Evolutionary conservation across 805 yeast genomes (phyloP), one percentile per base, ranked within the genome.

Genomic region (Nakazawaea holstii): DNA sequence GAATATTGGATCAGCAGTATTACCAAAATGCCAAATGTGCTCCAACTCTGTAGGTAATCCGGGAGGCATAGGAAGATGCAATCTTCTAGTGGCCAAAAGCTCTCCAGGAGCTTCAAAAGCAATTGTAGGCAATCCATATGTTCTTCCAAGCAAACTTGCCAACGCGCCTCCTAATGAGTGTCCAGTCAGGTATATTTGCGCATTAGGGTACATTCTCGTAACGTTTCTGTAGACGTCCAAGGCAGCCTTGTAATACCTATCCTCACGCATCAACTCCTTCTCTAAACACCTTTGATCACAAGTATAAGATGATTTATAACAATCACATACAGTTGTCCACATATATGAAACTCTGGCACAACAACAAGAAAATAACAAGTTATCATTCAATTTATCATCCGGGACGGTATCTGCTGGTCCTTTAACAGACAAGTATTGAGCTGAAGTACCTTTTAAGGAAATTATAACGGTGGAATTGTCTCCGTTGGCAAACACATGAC

Each of bases 321-420:
- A 94, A 63, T 90, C 97, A 66, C 99, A 94, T 1, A 90, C 98
- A 0, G 97, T 86, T 7, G 84, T 80, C 99, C 98, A 94, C 65
- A 88, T 66, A 54, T 89, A 90, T 35, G 94, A 79, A 1, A 92
- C 84, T 35, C 97, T 74, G 0, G 96, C 98, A 67, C 99, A 94
- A 63, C 99, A 94, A 64, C 99, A 94, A 9, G 95, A 87, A 61
- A 94, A 94, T 32, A 94, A 66, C 49, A 92, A 60, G 59, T 94
- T 94, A 62, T 94, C 98, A 61, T 92, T 94, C 28, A 74, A 64
- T 62, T 87, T 89, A 61, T 94, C 99, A 50, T 79, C 82, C 0
- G 74, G 79, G 0, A 86, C 83, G 0, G 98, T 92, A 43, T 85
- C 96, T 1, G 70, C 72, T 24, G 61, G 55, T 8, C 74, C 74